Base-by-base conservation (phyloP, 306 rosid species). In the Acacia confusa region DNA sequence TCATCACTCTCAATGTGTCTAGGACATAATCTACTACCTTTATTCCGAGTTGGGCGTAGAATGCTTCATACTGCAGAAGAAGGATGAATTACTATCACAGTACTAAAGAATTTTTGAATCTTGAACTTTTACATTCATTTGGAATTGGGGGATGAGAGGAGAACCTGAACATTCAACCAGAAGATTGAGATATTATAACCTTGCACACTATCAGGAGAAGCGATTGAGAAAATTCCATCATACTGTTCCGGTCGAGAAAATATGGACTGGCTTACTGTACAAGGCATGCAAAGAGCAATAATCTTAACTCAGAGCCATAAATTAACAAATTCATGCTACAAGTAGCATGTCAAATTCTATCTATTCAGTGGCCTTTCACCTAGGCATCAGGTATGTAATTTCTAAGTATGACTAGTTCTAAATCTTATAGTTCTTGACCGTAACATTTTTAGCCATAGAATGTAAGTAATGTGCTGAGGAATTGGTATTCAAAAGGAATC, bases 81-180 rank as follows among this genome's bases (percentile, higher is more conserved):
- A 25, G 38, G 80, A 58, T 66, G 75, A 44, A 14, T 38, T 38
- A 20, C 47, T 38, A 9, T 68, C 48, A 13, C 38, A 55, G 40
- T 41, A 67, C 72, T 79, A 34, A 1, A 64, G 63, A 60, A 82
- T 72, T 64, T 64, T 84, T 65, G 48, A 53, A 76, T 76, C 44
- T 80, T 55, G 41, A 53, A 76, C 71, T 63, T 74, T 67, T 24
- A 25, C 24, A 36, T 43, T 43, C 34, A 24, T 41, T 22, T 6
- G 10, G 7, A 22, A 6, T 12, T 24, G 34, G 53, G 30, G 20
- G 52, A 30, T 24, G 69, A 78, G 40, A 52, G 50, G 65, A 70
- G 64, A 83, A 94, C 99, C 96, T 83, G 94, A 67, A 87, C 91
- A 43, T 84, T 83, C 92, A 95, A 85, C 99, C 99, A 95, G 60